phyloP scores from a whole-genome alignment of 2,329 filamentous ascomycete species.

The Aspergillus fumigatiaffinis region DNA sequence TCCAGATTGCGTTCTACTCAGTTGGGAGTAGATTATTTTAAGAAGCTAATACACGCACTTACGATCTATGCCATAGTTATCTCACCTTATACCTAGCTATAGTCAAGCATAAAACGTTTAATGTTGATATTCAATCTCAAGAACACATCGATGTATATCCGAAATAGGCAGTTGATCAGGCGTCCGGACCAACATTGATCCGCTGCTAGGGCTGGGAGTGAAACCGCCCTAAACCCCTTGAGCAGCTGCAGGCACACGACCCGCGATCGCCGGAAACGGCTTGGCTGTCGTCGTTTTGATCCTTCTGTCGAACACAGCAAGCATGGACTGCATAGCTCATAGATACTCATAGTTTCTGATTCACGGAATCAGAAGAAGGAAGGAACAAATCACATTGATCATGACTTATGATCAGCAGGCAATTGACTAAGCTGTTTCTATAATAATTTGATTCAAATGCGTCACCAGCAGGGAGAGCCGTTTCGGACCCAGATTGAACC shows the following conservation, averaged over 20 bases:
- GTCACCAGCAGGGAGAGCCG: neutral
- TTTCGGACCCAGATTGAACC: neutral
- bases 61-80: too few species aligned
- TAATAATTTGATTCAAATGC: neutral
- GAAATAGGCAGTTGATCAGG: neutral
- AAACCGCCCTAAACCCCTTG: neutral
- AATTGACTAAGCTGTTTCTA: neutral
- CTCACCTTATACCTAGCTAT: too few species aligned
- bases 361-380: neutral
- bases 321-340: neutral
- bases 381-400: neutral
- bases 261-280: constrained; percentile 11
- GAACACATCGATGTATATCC: too few species aligned
- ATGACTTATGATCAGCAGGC: neutral
- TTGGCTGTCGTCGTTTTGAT: neutral
- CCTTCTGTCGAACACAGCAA: neutral
- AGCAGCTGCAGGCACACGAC: constrained; percentile 7
- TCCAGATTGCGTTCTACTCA: neutral
- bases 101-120: too few species aligned
- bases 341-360: neutral
- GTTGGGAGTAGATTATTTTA: too few species aligned
- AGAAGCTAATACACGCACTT: neutral
- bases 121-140: too few species aligned
- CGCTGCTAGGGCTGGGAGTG: neutral
- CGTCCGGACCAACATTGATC: neutral